Evolutionary conservation across 1,139 yeast species (phyloP), one percentile per base, ranked within the genome.

Genomic region (Hyphopichia buzzinii): DNA sequence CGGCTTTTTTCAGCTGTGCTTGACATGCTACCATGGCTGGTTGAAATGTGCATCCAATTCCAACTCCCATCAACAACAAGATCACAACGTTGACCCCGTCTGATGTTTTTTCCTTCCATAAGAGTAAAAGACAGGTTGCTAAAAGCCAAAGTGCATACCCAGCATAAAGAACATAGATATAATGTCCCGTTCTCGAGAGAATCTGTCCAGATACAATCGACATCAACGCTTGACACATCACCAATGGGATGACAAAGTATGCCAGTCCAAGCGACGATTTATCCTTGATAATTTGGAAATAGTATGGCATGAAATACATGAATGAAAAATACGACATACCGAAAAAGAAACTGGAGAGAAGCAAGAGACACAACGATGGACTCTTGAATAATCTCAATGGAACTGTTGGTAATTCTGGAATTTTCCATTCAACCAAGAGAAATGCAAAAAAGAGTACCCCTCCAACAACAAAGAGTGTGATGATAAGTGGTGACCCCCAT

Each of bases 11-110:
- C 7, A 78, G 66, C 37, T 75, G 77, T 1, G 82, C 79, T 50
- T 74, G 79, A 2, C 69, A 70, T 1, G 81, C 81, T 7, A 77
- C 71, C 63, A 77, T 62, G 0, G 79, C 69, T 6, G 64, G 64
- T 35, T 59, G 63, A 46, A 59, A 59, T 3, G 57, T 50, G 29
- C 43, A 51, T 1, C 62, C 64, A 12, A 56, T 54, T 1, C 82
- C 82, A 4, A 59, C 39, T 4, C 83, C 83, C 57, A 67, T 64
- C 6, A 72, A 32, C 8, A 72, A 40, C 38, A 74, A 45, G 1
- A 67, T 57, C 13, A 66, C 57, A 3, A 62, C 62, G 27, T 61
- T 52, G 0, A 57, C 55, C 2, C 65, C 76, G n/a, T 54, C 55
- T 8, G 51, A 46, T 2, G 71, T 50, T 3, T 48, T 35, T 7